Conservation (phyloP, 768 basidiomycete genomes). For the Kwoniella europaea region DNA sequence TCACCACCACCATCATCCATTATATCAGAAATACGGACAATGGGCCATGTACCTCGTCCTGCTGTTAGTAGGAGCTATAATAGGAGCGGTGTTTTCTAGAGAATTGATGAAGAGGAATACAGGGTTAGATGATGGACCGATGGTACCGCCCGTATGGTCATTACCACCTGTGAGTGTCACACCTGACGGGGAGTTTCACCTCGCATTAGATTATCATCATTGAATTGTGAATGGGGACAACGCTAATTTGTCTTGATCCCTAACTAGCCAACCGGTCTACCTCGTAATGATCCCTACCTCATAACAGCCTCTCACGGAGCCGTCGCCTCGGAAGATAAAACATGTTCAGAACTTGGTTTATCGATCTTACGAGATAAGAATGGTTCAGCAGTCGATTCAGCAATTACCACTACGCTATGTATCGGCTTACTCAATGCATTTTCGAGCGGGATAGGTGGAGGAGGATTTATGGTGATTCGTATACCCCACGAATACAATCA, state of each 20-base stretch:
- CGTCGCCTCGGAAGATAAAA: conserved; percentile 83
- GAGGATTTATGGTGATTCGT: conserved; percentile 56
- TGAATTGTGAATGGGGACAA: too few species aligned
- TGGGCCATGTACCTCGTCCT: conserved; percentile 17
- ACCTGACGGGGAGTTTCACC: too few species aligned
- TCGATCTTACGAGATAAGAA: conserved; percentile 71
- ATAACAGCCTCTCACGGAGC: conserved; percentile 75
- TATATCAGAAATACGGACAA: conserved; percentile 19
- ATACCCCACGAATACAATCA: conserved; percentile 59
- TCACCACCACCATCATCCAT: conserved; percentile 18
- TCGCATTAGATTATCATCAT: too few species aligned
- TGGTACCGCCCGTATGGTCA: conserved; percentile 49
- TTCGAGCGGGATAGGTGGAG: conserved; percentile 64
- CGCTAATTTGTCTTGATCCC: not conserved
- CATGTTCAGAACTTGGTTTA: conserved; percentile 85
- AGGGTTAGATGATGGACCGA: conserved; percentile 31
- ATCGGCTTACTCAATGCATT: conserved; percentile 77
- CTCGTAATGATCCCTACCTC: conserved; percentile 66
- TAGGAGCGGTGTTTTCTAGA: conserved; percentile 21
- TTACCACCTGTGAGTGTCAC: conserved; percentile 41
- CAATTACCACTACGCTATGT: conserved; percentile 78
- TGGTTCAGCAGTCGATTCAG: conserved; percentile 90
- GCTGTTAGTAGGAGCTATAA: conserved; percentile 13
- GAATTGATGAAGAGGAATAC: conserved; percentile 12
- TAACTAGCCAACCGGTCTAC: conserved; percentile 51